These are phyloP conservation scores for Chrysanthemum lavandulifolium DNA, from an alignment of 129 eudicot genomes.

Conservation along the genomic window DNA sequence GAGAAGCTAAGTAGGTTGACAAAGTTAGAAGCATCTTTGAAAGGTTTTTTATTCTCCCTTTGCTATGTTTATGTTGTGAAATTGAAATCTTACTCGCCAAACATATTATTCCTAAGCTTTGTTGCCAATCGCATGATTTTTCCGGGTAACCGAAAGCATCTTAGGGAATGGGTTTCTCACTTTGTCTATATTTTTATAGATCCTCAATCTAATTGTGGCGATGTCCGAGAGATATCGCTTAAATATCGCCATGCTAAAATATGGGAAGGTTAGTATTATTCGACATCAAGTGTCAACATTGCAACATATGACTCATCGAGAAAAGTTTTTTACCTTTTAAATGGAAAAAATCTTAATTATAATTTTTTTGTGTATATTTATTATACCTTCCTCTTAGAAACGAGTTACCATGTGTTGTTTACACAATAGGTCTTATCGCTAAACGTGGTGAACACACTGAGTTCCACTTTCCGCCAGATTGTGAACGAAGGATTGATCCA, in stretches of 20 bases:
- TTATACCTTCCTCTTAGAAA: too few relatives aligned
- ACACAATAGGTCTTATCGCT: background rate
- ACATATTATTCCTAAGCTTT: background rate
- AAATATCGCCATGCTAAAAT: background rate
- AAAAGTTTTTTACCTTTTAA: background rate
- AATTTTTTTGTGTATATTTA: too few relatives aligned
- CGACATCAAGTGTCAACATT: background rate
- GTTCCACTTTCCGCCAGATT: background rate
- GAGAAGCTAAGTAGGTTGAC: background rate
- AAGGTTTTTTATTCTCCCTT: conserved; percentile 2
- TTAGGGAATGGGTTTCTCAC: background rate
- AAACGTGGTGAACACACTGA: background rate
- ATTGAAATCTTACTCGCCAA: background rate
- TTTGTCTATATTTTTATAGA: background rate
- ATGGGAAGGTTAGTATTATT: background rate
- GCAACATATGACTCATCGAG: background rate
- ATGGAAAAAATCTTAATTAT: background rate
- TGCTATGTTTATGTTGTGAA: background rate
- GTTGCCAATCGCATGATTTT: background rate
- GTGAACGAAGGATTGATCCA: too few relatives aligned
- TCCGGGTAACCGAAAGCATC: too few relatives aligned
- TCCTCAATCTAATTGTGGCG: background rate
- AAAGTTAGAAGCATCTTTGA: background rate
- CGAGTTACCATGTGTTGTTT: background rate
- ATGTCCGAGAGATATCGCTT: background rate